Conservation (phyloP, 2,329 filamentous ascomycete genomes). For the Exophiala aquamarina region DNA sequence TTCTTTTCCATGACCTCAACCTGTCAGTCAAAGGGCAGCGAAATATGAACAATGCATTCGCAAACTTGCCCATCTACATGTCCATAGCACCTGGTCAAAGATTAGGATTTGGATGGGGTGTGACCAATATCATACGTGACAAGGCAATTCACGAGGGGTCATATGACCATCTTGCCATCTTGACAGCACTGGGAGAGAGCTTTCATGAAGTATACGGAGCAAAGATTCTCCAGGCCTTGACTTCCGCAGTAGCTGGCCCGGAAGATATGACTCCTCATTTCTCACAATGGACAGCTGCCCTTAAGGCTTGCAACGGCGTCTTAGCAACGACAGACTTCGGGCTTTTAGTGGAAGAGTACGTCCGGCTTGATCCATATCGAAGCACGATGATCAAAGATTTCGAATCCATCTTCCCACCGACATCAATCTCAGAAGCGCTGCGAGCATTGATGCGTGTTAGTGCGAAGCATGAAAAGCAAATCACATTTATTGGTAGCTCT, state of each 20-base stretch:
- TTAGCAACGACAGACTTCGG: conserved; percentile 26
- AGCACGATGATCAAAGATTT: conserved; percentile 6
- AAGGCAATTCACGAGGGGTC: conserved; percentile 20
- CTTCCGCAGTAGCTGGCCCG: conserved; percentile 10
- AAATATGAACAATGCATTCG: conserved; percentile 24
- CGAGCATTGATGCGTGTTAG: conserved; percentile 22
- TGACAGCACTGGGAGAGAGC: conserved; percentile 22
- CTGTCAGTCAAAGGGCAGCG: conserved; percentile 22
- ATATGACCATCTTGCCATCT: conserved; percentile 25
- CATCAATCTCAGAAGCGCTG: conserved; percentile 16
- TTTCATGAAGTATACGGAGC: conserved; percentile 26
- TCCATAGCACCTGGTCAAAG: conserved; percentile 15
- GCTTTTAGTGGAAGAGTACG: conserved; percentile 24
- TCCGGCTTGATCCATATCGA: conserved; percentile 21
- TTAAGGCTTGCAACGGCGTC: conserved; percentile 22
- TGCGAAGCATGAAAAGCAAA: conserved; percentile 14
- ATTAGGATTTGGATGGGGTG: conserved; percentile 24
- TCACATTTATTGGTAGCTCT: conserved; percentile 23
- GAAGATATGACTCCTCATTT: conserved; percentile 25
- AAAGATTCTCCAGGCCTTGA: conserved; percentile 18
- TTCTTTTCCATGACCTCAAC: conserved; percentile 22
- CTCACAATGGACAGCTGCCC: conserved; percentile 19
- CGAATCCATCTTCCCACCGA: conserved; percentile 16
- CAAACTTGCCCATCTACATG: conserved; percentile 19
- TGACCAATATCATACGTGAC: conserved; percentile 21